phyloP scores from a whole-genome alignment of 371 early-diverging fungal genomes.

The Chytridium lagenaria region DNA sequence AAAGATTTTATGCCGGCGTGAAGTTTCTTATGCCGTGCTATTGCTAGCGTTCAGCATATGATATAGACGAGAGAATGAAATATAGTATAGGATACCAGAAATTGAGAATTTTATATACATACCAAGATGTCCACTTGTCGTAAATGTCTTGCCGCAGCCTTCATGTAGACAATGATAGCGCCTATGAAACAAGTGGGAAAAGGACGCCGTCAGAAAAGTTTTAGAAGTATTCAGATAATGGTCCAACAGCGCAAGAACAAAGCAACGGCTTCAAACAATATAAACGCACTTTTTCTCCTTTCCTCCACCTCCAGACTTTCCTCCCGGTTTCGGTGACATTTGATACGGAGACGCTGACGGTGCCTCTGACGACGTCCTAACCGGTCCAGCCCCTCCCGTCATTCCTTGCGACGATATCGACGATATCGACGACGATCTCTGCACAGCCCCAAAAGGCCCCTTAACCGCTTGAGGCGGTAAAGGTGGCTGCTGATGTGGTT shows the following conservation, averaged over 20 bases:
- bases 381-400: neutral
- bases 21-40: constrained; percentile 9
- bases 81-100: neutral
- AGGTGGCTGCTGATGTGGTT: no score
- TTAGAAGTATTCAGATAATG: no score
- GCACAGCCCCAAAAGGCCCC: no score
- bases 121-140: constrained; percentile 11
- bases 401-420: neutral
- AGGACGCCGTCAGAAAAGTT: neutral
- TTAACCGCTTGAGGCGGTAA: no score
- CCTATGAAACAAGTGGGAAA: neutral
- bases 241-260: no score
- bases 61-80: neutral
- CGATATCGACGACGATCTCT: no score
- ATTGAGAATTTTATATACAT: constrained; percentile 2
- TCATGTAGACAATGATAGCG: constrained; percentile 1
- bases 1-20: constrained; percentile 10
- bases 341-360: neutral
- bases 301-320: neutral
- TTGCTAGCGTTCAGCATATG: no score
- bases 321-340: no score
- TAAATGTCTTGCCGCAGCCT: constrained; percentile 12
- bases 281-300: constrained; percentile 17
- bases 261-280: no score
- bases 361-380: neutral